Evolutionary conservation across 352 stramenopile genomes (phyloP).

Genomic region (Pythium dissotocum): DNA sequence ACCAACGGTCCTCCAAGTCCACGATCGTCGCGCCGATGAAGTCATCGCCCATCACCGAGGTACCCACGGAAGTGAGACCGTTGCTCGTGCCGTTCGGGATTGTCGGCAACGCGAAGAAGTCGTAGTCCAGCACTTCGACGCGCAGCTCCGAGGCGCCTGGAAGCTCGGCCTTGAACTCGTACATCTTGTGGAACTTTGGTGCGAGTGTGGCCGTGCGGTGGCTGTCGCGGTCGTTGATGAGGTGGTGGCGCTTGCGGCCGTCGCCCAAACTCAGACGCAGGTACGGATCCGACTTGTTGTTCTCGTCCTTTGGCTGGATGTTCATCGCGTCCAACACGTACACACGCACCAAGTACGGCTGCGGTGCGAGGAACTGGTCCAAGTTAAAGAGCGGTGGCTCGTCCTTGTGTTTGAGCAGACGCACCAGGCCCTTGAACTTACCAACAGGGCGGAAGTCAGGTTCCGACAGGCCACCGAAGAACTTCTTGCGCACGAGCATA

Average conservation of each 20-base stretch:
- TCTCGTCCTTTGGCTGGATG: constrained; percentile 79
- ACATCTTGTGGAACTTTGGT: constrained; percentile 91
- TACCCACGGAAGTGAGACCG: constrained; percentile 46
- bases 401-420: constrained; percentile 70
- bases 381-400: constrained; percentile 77
- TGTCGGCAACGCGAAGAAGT: constrained; percentile 65
- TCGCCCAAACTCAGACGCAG: constrained; percentile 81
- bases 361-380: constrained; percentile 69
- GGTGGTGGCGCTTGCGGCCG: constrained; percentile 53
- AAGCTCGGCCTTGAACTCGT: constrained; percentile 90
- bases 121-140: constrained; percentile 71
- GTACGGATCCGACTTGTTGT: constrained; percentile 88
- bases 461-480: constrained; percentile 30
- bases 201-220: constrained; percentile 71
- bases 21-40: constrained; percentile 92
- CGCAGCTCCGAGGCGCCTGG: constrained; percentile 73
- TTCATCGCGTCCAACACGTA: constrained; percentile 86
- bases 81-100: constrained; percentile 56
- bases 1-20: constrained; percentile 93
- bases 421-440: constrained; percentile 89
- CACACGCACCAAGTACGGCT: constrained; percentile 82
- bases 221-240: constrained; percentile 83
- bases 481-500: constrained; percentile 41
- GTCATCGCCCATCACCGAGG: constrained; percentile 71
- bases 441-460: constrained; percentile 63